These are phyloP conservation scores for Dicorynia guianensis DNA, from an alignment of 306 rosid genomes.

Conservation along the genomic window DNA sequence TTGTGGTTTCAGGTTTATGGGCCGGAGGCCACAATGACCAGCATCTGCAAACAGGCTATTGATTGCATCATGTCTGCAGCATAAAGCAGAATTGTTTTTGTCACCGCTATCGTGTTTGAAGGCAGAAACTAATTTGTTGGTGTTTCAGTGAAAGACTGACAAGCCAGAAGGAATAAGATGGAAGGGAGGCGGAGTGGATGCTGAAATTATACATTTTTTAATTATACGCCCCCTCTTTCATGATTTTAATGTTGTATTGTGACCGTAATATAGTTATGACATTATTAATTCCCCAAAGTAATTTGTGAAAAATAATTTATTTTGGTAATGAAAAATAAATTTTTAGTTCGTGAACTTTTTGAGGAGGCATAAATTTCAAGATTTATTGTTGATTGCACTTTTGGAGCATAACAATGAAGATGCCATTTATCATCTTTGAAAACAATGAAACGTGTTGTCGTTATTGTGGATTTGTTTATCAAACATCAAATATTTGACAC, in stretches of 20 bases:
- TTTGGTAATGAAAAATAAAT: too few relatives aligned
- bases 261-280: conserved; percentile 7
- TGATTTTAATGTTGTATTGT: conserved; percentile 26
- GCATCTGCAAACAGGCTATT: conserved; percentile 88
- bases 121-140: conserved; percentile 7
- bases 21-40: conserved; percentile 90
- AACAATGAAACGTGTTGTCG: too few relatives aligned
- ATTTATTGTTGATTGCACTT: background rate
- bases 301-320: conserved; percentile 22
- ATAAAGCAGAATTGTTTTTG: conserved; percentile 33
- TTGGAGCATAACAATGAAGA: background rate
- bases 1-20: conserved; percentile 74
- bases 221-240: background rate
- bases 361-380: background rate
- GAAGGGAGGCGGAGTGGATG: background rate
- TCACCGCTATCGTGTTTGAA: background rate
- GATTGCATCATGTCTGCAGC: conserved; percentile 70
- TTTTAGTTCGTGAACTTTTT: conserved; percentile 11
- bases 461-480: too few relatives aligned
- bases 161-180: conserved; percentile 14
- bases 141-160: conserved; percentile 25
- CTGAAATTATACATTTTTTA: conserved; percentile 16
- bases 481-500: too few relatives aligned
- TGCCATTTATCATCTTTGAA: too few relatives aligned
- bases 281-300: background rate